phyloP scores from a whole-genome alignment of 192 early-diverging fungal genomes.

The Backusella sp. region DNA sequence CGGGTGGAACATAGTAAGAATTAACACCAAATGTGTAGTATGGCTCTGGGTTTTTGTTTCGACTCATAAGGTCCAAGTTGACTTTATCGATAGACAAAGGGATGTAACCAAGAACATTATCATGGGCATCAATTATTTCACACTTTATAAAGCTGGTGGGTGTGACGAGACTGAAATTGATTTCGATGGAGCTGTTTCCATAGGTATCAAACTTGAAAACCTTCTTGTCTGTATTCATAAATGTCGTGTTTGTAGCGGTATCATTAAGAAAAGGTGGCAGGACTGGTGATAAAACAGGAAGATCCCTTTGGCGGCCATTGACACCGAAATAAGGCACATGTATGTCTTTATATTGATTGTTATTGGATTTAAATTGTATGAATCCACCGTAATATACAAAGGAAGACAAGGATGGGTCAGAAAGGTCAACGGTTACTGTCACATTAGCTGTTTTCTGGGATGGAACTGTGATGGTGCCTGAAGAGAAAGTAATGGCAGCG shows the following conservation, averaged over 20 bases:
- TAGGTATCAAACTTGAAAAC: neutral
- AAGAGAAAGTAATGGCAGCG: conserved; percentile 19
- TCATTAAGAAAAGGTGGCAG: neutral
- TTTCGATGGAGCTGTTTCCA: neutral
- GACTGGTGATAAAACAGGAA: conserved; percentile 36
- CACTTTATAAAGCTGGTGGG: conserved; percentile 17
- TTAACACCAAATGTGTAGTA: neutral
- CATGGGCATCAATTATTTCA: conserved; percentile 16
- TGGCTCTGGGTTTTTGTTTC: neutral
- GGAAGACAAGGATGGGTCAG: conserved; percentile 11
- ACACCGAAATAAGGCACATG: conserved; percentile 50
- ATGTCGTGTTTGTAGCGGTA: neutral
- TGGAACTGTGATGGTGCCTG: conserved; percentile 5
- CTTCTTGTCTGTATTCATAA: no score
- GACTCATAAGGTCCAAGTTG: neutral
- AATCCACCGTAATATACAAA: conserved; percentile 47
- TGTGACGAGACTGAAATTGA: conserved; percentile 16
- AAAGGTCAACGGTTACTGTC: conserved; percentile 14
- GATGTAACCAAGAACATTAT: conserved; percentile 8
- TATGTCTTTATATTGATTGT: conserved; percentile 6
- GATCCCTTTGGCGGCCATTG: conserved; percentile 38
- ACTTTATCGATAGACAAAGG: neutral
- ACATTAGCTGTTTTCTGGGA: conserved; percentile 14
- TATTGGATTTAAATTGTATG: conserved; percentile 33
- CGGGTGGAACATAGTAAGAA: neutral